Conservation (phyloP, 495 filamentous ascomycete species). For the Hypoxylon cercidicola region DNA sequence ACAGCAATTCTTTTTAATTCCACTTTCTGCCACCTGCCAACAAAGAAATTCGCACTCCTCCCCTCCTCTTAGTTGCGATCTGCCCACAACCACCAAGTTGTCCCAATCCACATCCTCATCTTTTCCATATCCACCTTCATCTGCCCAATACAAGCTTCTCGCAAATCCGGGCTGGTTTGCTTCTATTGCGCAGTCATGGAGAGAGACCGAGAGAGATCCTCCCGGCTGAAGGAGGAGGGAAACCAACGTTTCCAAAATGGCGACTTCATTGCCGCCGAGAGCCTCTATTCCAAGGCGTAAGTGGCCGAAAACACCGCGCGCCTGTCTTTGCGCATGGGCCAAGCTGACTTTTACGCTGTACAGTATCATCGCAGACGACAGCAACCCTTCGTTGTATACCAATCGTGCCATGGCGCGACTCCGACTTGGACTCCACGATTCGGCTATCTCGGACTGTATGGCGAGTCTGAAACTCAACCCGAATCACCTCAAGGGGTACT, state of each 20-base stretch:
- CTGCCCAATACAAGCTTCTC: too few relatives aligned
- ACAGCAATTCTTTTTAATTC: too few relatives aligned
- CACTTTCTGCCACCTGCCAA: slow-evolving; percentile 6
- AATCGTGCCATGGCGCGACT: slow-evolving; percentile 91
- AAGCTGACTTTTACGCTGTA: slow-evolving; percentile 15
- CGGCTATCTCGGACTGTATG: slow-evolving; percentile 82
- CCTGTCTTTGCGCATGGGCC: slow-evolving; percentile 1
- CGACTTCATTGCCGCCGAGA: slow-evolving; percentile 80
- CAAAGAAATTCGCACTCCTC: slow-evolving; percentile 11
- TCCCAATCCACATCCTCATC: background rate
- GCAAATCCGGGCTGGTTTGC: background rate
- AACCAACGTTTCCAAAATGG: slow-evolving; percentile 72
- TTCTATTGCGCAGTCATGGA: slow-evolving; percentile 24
- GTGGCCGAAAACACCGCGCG: slow-evolving; percentile 35
- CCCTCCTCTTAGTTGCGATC: background rate
- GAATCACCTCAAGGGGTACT: slow-evolving; percentile 82
- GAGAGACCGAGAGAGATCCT: slow-evolving; percentile 42
- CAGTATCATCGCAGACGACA: slow-evolving; percentile 68
- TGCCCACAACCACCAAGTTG: background rate
- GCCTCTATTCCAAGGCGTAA: slow-evolving; percentile 86
- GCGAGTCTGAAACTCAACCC: slow-evolving; percentile 73
- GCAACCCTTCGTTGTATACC: slow-evolving; percentile 75
- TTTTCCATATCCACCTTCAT: too few relatives aligned
- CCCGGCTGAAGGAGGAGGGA: slow-evolving; percentile 66
- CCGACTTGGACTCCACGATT: slow-evolving; percentile 74